Base-by-base conservation (phyloP, 192 early-diverging fungal species). In the Coemansia sp. region DNA sequence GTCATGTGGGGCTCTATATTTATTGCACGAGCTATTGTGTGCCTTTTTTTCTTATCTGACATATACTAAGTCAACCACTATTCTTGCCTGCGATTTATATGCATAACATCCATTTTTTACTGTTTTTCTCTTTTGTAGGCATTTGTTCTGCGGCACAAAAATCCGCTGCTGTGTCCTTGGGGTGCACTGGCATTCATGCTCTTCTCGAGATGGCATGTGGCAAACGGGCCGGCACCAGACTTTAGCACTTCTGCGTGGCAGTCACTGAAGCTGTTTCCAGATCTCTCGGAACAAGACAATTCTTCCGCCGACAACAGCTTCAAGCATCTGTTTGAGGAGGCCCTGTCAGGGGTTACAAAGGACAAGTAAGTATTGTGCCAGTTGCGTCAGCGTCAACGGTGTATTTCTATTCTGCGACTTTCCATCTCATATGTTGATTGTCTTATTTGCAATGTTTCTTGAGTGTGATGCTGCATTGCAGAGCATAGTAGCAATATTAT, bases 151-250 rank as follows among this genome's bases (percentile, higher is more conserved):
- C 69, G 79, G 4, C 74, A 82, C 63, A 19, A 48, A 2, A 82
- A 82, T 52, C 79, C 79, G 45, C 66, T 82, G 46, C 65, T 75
- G 41, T 82, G 79, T 59, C 46, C 73, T 9, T 76, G 70, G 79
- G 67, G 67, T 57, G 64, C 79, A 6, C 65, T 82, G 52, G 67
- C 79, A 0, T 43, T 82, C 22, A 62, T 62, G 65, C 74, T 82
- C 12, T 82, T 82, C 45, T 37, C 64, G 41, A 68, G 61, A 11
- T 82, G 79, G 79, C 73, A 73, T 36, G 71, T 73, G 21, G 63
- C 69, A 32, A 65, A 70, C 56, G 79, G 76, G 61, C 64, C 66
- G 15, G 61, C 65, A 10, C 79, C 79, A 8, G 79, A 82, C 57
- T 72, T 82, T 61, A 51, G 63, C 37, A 62, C 69, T 18, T n/a